Base-by-base conservation (phyloP, 1,284 basidiomycete species). In the Puccinia coronata region DNA sequence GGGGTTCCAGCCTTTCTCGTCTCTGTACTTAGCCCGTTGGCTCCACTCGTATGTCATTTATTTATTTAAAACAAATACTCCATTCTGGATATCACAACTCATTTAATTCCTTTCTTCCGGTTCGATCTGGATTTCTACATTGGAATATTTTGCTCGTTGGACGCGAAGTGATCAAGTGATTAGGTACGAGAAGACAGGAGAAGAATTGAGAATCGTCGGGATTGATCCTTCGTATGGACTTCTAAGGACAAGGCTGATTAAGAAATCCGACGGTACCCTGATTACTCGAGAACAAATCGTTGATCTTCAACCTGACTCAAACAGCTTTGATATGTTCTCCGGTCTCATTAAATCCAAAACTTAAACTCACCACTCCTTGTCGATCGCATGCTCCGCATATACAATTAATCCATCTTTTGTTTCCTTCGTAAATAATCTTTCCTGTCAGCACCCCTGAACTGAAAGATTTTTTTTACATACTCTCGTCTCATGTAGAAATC, bases 311-410 rank as follows among this genome's bases (percentile, higher is more conserved):
- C 97, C 96, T 2, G 95, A 98, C 85, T 95, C 96, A 41, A 99
- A 99, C 86, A 94, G 93, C 85, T 98, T 99, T 84, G 96, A 98
- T 86, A 89, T 98, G 85, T 93, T 98, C 91, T 90, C 91, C 75
- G 94, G 94, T 41, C 87, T 99, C 85, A 95, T 99, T 85, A 91
- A 89, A 87, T 87, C 88, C 28, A 93, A 92, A 86, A 83, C 82
- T 51, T 87, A 57, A 70, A 4, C 65, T 43, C 25, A 47, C 43
- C n/a, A n/a, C n/a, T n/a, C n/a, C n/a, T n/a, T n/a, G n/a, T n/a
- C n/a, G n/a, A n/a, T n/a, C n/a, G n/a, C n/a, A n/a, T n/a, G n/a
- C n/a, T n/a, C n/a, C n/a, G n/a, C n/a, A n/a, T n/a, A n/a, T n/a
- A n/a, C n/a, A n/a, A n/a, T n/a, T n/a, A n/a, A n/a, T n/a, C n/a